phyloP scores from a whole-genome alignment of 495 filamentous ascomycete species.

The Penicillium longicatenatum region DNA sequence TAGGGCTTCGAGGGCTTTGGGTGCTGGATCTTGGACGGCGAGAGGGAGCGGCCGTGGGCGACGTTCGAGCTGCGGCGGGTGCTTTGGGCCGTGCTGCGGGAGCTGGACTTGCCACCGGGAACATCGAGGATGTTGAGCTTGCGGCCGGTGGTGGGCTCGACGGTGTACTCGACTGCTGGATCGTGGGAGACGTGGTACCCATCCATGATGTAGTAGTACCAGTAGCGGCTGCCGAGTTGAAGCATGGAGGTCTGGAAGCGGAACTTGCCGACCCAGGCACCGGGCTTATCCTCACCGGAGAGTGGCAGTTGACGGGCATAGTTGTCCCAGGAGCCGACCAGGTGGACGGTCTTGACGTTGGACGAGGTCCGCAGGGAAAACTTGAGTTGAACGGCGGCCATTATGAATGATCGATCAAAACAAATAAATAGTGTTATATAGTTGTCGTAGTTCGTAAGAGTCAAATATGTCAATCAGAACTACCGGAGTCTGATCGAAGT shows the following conservation, averaged over 20 bases:
- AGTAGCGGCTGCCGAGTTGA: conserved; percentile 86
- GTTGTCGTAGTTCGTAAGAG: conserved; percentile 27
- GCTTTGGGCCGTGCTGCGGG: conserved; percentile 23
- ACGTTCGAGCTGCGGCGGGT: conserved; percentile 55
- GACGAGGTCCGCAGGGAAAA: conserved; percentile 93
- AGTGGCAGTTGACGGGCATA: conserved; percentile 91
- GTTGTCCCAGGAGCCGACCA: conserved; percentile 98
- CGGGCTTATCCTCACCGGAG: conserved; percentile 84
- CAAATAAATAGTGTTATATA: conserved; percentile 21
- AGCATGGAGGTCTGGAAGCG: conserved; percentile 85
- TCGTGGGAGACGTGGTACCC: conserved; percentile 99
- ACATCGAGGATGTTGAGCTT: conserved; percentile 81
- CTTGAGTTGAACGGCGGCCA: conserved; percentile 82
- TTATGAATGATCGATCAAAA: conserved; percentile 57
- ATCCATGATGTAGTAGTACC: conserved; percentile 99
- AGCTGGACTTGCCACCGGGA: conserved; percentile 45
- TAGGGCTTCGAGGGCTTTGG: conserved; percentile 88
- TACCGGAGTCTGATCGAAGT: conserved; percentile 23
- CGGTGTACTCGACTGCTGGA: conserved; percentile 83
- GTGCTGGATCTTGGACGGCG: conserved; percentile 83
- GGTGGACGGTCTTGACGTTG: conserved; percentile 96
- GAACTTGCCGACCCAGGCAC: conserved; percentile 93
- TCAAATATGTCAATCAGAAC: conserved; percentile 21
- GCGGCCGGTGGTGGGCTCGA: conserved; percentile 95
- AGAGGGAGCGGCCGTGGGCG: conserved; percentile 83